phyloP scores from a whole-genome alignment of 2,329 filamentous ascomycete genomes.

The Fusarium sp. region DNA sequence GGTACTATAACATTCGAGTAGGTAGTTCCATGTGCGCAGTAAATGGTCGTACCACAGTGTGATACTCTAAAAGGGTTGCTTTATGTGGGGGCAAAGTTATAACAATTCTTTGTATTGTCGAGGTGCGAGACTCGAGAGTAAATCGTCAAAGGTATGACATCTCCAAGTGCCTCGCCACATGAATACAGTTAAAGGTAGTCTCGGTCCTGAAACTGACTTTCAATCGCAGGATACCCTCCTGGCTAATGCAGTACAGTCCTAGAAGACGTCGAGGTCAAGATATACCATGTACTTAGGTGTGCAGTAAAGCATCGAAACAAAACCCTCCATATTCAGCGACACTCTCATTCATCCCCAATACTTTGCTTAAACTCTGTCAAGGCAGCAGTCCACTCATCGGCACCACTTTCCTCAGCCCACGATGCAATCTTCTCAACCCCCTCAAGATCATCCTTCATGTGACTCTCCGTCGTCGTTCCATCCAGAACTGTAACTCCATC shows the following conservation, averaged over 20 bases:
- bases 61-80: neutral
- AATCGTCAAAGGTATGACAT: neutral
- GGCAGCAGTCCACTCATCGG: conserved; percentile 60
- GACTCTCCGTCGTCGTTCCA: conserved; percentile 57
- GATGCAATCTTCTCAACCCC: conserved; percentile 54
- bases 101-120: neutral
- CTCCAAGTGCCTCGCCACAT: neutral
- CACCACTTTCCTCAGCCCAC: conserved; percentile 58
- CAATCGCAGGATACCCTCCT: neutral
- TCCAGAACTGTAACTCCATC: conserved; percentile 57
- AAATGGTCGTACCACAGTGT: neutral
- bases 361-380: conserved; percentile 59
- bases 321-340: neutral
- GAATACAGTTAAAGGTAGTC: neutral
- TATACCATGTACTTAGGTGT: neutral
- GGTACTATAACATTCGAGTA: neutral
- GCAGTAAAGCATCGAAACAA: neutral
- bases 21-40: neutral
- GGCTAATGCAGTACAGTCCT: neutral
- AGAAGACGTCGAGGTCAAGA: neutral
- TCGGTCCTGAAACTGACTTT: neutral
- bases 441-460: conserved; percentile 63
- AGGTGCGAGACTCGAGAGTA: neutral
- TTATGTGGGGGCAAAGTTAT: neutral
- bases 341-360: conserved; percentile 41